Evolutionary conservation across 2,329 filamentous ascomycete genomes (phyloP).

Genomic region (Beauveria sp.): DNA sequence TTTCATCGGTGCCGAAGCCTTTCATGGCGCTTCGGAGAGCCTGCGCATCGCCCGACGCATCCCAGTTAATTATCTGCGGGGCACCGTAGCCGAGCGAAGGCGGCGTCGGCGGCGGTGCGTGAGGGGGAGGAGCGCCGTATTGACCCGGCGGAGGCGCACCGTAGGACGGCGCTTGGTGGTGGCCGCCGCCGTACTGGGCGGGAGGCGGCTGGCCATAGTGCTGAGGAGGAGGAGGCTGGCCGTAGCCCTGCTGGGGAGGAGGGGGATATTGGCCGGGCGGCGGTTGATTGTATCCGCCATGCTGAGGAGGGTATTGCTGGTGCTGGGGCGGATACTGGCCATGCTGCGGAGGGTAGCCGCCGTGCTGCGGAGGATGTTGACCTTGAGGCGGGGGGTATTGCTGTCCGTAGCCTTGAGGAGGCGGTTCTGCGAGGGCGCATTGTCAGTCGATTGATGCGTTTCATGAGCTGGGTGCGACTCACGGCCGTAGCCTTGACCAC

Average conservation of each 20-base stretch:
- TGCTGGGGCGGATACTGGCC: constrained; percentile 25
- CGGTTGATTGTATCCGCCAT: constrained; percentile 23
- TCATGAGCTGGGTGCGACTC: constrained; percentile 15
- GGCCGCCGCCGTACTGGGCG: constrained; percentile 18
- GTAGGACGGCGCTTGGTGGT: constrained; percentile 10
- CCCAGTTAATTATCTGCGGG: constrained; percentile 60
- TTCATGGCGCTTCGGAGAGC: constrained; percentile 79
- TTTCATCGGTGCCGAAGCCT: constrained; percentile 85
- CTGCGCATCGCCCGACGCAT: constrained; percentile 62
- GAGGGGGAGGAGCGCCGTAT: constrained; percentile 36
- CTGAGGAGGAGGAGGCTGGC: constrained; percentile 18
- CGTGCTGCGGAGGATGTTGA: constrained; percentile 28
- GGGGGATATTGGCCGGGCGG: constrained; percentile 20
- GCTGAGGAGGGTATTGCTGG: constrained; percentile 27
- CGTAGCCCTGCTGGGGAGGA: constrained; percentile 19
- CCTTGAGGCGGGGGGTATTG: constrained; percentile 26
- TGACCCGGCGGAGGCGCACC: constrained; percentile 24
- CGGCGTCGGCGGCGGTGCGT: constrained; percentile 44
- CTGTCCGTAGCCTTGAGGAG: constrained; percentile 32
- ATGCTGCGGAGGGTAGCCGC: constrained; percentile 20
- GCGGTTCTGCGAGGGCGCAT: constrained; percentile 19
- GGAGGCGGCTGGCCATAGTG: constrained; percentile 24
- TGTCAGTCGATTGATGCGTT: not conserved
- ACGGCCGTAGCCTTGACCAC: constrained; percentile 27
- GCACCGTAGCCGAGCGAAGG: constrained; percentile 70